These are phyloP conservation scores for Aspergillus biplanus DNA, from an alignment of 495 filamentous ascomycete species.

Conservation along the genomic window DNA sequence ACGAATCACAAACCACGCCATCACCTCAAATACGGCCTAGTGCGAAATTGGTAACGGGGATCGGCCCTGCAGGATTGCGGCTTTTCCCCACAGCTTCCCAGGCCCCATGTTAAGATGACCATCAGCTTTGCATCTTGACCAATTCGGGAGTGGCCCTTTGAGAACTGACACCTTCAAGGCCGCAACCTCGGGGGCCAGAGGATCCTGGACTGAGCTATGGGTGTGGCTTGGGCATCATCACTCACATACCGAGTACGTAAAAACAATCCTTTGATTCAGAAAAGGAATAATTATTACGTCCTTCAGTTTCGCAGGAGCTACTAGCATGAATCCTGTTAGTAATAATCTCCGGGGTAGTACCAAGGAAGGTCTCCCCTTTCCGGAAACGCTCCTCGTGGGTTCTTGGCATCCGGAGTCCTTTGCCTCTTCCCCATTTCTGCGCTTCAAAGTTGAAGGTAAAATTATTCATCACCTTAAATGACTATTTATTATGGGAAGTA, in stretches of 20 bases:
- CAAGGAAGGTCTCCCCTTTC: neutral
- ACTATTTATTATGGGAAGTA: too few species aligned
- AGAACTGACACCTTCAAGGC: neutral
- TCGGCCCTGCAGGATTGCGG: conserved; percentile 35
- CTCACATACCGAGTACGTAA: conserved; percentile 5
- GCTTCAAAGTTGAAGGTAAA: too few species aligned
- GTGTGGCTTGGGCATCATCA: conserved; percentile 8
- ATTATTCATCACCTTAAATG: too few species aligned
- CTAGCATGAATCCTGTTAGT: neutral
- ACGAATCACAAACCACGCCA: conserved; percentile 29
- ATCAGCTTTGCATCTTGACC: neutral
- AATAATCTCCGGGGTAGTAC: conserved; percentile 1
- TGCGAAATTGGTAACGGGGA: conserved; percentile 34
- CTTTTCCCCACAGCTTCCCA: conserved; percentile 28
- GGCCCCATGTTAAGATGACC: neutral
- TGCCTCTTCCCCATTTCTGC: neutral
- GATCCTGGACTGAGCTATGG: neutral
- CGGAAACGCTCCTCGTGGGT: neutral
- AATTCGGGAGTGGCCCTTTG: neutral
- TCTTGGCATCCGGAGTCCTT: conserved; percentile 1
- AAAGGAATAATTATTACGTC: neutral
- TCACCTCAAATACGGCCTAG: conserved; percentile 26
- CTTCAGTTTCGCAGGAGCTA: neutral
- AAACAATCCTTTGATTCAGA: neutral
- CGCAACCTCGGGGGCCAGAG: neutral